Conservation (phyloP, 331 rosid species). For the Saraca asoca region DNA sequence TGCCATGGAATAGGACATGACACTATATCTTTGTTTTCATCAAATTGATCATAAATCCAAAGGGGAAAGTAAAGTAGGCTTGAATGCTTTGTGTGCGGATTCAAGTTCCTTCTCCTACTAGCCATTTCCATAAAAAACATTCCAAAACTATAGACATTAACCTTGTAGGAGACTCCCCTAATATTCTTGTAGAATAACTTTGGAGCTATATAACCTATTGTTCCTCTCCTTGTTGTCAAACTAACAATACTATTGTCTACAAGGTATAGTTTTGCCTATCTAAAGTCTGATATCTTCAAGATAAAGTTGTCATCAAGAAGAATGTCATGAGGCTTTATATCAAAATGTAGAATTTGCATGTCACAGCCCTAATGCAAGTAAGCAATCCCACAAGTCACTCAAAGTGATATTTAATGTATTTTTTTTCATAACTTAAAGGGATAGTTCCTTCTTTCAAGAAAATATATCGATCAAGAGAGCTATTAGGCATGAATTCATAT, state of each 20-base stretch:
- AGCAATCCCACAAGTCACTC: conserved; percentile 36
- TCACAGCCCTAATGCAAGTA: conserved; percentile 36
- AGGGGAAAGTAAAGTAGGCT: conserved; percentile 38
- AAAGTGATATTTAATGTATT: conserved; percentile 23
- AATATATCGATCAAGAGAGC: conserved; percentile 35
- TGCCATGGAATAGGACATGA: no score
- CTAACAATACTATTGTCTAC: conserved; percentile 23
- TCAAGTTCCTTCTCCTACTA: conserved; percentile 12
- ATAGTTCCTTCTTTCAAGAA: conserved; percentile 1
- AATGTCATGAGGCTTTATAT: conserved; percentile 29
- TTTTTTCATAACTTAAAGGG: conserved; percentile 19
- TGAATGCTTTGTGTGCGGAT: conserved; percentile 18
- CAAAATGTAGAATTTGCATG: conserved; percentile 36
- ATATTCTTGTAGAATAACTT: conserved; percentile 41
- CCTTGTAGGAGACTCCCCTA: conserved; percentile 38
- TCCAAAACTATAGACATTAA: conserved; percentile 46
- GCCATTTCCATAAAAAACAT: conserved; percentile 44
- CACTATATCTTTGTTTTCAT: conserved; percentile 21
- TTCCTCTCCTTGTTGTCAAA: conserved; percentile 33
- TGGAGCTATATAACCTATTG: conserved; percentile 49
- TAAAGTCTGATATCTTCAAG: conserved; percentile 38
- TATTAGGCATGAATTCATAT: conserved; percentile 43
- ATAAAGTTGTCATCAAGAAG: conserved; percentile 19
- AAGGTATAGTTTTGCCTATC: conserved; percentile 28
- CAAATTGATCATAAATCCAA: conserved; percentile 37